Evolutionary conservation across 2,329 filamentous ascomycete genomes (phyloP).

Genomic region (Colletotrichum camelliae): DNA sequence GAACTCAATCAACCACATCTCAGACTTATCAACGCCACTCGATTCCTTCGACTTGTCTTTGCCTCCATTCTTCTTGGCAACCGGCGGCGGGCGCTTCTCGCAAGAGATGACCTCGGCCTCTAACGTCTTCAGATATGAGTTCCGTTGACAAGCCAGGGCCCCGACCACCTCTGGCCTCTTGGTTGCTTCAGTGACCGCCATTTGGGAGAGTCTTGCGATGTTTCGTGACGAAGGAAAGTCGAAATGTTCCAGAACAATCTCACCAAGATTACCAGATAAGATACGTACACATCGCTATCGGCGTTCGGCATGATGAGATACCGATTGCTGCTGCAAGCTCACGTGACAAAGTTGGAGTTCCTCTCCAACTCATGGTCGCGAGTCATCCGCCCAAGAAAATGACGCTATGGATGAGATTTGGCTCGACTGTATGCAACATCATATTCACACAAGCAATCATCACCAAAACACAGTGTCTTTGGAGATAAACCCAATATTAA

Average conservation of each 20-base stretch:
- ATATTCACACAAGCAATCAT: background rate
- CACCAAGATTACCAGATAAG: background rate
- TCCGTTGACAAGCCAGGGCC: conserved; percentile 30
- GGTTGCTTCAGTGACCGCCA: conserved; percentile 9
- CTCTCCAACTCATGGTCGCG: background rate
- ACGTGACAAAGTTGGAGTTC: background rate
- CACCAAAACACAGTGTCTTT: background rate
- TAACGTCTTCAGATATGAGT: conserved; percentile 30
- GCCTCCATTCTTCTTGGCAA: background rate
- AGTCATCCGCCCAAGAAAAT: background rate
- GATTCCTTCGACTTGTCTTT: conserved; percentile 24
- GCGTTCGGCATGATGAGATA: background rate
- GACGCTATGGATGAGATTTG: too few relatives aligned
- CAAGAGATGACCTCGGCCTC: conserved; percentile 32
- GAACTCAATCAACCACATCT: conserved; percentile 35
- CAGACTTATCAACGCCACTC: background rate
- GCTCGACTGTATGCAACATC: too few relatives aligned
- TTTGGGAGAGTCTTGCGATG: background rate
- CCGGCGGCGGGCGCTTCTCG: conserved; percentile 24
- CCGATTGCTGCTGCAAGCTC: rapidly evolving
- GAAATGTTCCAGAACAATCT: background rate
- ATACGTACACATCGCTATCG: background rate
- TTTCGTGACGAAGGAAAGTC: background rate
- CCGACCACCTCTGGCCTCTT: conserved; percentile 25
- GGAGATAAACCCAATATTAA: background rate